Conservation (phyloP, 2,329 filamentous ascomycete genomes). For the Talaromyces rugulosus region DNA sequence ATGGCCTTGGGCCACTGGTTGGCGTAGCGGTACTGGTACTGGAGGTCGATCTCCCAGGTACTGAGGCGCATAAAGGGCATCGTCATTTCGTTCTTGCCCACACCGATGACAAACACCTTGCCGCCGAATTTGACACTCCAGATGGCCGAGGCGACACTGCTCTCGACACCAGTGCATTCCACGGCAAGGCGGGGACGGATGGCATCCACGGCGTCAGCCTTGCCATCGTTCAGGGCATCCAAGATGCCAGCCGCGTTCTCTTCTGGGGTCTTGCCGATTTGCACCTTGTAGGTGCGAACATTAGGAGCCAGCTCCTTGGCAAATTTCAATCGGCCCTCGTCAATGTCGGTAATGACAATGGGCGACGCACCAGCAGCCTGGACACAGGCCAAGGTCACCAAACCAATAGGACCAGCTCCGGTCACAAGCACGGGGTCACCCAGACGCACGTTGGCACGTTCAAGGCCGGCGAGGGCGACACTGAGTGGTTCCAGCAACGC, state of each 20-base stretch:
- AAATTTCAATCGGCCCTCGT: constrained; percentile 77
- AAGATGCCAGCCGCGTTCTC: constrained; percentile 68
- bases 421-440: constrained; percentile 87
- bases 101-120: constrained; percentile 94
- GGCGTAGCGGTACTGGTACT: constrained; percentile 94
- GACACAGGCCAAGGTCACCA: constrained; percentile 81
- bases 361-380: constrained; percentile 84
- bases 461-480: constrained; percentile 83
- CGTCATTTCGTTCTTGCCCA: constrained; percentile 91
- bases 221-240: constrained; percentile 56
- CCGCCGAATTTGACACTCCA: constrained; percentile 92
- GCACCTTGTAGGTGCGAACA: constrained; percentile 65
- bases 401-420: constrained; percentile 88
- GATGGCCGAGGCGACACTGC: constrained; percentile 78
- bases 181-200: constrained; percentile 77
- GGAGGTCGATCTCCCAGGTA: constrained; percentile 86
- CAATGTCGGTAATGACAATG: constrained; percentile 91
- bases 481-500: constrained; percentile 85
- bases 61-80: constrained; percentile 93
- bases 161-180: constrained; percentile 94
- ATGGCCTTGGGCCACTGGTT: constrained; percentile 97
- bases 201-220: constrained; percentile 42
- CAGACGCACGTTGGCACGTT: constrained; percentile 73
- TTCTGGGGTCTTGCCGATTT: constrained; percentile 52
- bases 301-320: constrained; percentile 78